Base-by-base conservation (phyloP, 1,284 basidiomycete species). In the Melanopsichium pennsylvanicum region DNA sequence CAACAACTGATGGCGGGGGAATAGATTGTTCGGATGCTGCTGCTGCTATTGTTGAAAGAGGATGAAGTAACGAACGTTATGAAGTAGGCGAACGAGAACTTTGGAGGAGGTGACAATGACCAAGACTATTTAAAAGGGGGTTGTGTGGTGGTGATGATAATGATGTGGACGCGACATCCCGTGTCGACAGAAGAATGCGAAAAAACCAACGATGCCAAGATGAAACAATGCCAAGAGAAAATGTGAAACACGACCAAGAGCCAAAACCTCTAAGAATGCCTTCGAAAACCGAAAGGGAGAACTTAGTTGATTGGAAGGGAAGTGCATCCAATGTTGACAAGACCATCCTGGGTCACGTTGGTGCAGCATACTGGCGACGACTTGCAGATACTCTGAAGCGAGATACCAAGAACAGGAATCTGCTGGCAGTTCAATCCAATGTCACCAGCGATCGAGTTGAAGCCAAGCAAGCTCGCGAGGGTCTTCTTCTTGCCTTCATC, bases 271-370 rank as follows among this genome's bases (percentile, higher is more conserved):
- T 43, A 43, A 34, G 41, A 42, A n/a, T n/a, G n/a, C n/a, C n/a
- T n/a, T n/a, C n/a, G 26, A n/a, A 37, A 37, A 12, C 19, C 12
- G 9, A 32, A 29, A 31, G 38, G 37, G 34, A 26, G 31, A 31
- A 13, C 29, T 70, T 52, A 70, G 71, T 71, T 73, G 71, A 73
- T 70, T 22, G 71, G 68, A 42, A 73, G 51, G 32, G 68, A 58
- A 27, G 51, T 63, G 68, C 71, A 73, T 33, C 71, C 68, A 34
- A 71, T 55, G 64, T 74, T 74, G 64, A 74, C 56, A 16, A 74
- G 57, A 25, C 72, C 72, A 29, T 74, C 62, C 34, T 74, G 72
- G 41, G 41, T 39, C 33, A 74, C 72, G 46, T 71, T 66, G 36
- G 67, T 54, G 38, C 72, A 74, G 69, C 70, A 74, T 5, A 72